These are phyloP conservation scores for Yarrowia sp. DNA, from an alignment of 805 yeast genomes.

Conservation along the genomic window DNA sequence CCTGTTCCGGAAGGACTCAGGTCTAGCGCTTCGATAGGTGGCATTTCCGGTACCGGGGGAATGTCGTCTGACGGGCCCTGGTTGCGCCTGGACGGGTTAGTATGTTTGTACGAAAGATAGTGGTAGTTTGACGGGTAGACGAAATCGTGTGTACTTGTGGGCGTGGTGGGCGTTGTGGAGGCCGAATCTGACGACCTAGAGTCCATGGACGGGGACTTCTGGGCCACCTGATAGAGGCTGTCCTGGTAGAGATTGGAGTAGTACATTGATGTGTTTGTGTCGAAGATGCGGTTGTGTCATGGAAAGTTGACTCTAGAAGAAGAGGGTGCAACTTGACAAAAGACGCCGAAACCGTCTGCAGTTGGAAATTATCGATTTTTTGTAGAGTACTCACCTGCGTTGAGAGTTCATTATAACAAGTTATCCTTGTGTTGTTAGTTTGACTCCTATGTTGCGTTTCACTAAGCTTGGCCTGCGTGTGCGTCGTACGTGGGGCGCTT, in stretches of 20 bases:
- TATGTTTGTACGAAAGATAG: conserved; percentile 9
- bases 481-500: conserved; percentile 1
- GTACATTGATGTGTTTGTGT: not conserved
- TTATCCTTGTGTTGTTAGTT: not conserved
- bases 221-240: not conserved
- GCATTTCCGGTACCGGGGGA: conserved; percentile 17
- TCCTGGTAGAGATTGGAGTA: conserved; percentile 8
- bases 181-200: not conserved
- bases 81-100: conserved; percentile 23
- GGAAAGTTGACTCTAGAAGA: not conserved
- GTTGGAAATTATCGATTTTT: not conserved
- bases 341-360: not conserved
- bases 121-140: conserved; percentile 16
- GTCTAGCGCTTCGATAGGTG: conserved; percentile 15
- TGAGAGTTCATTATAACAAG: conserved; percentile 16
- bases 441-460: not conserved
- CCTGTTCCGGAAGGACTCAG: not conserved
- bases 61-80: conserved; percentile 8
- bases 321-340: not conserved
- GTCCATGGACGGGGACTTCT: not conserved
- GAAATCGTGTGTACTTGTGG: not conserved
- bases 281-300: not conserved
- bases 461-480: conserved; percentile 7
- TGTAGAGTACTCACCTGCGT: conserved; percentile 17
- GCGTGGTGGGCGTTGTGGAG: not conserved